Conservation (phyloP, 2,329 filamentous ascomycete species). For the Alternaria longipes region DNA sequence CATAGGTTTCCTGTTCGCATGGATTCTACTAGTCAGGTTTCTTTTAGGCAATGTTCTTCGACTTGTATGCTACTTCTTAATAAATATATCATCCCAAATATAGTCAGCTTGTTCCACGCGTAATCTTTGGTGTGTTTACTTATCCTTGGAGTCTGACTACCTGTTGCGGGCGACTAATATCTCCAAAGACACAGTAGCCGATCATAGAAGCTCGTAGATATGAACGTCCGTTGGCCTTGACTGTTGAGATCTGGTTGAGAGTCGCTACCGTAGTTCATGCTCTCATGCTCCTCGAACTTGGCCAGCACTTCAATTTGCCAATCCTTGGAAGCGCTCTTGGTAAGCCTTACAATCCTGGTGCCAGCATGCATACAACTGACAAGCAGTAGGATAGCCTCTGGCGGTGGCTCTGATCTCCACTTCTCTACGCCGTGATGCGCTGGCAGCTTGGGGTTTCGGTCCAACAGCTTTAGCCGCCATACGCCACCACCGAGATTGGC, state of each 20-base stretch:
- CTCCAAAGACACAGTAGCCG: conserved; percentile 73
- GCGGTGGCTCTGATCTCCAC: conserved; percentile 26
- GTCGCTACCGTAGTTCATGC: conserved; percentile 95
- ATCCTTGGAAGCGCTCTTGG: conserved; percentile 33
- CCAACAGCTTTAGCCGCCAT: conserved; percentile 79
- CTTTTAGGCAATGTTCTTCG: not conserved
- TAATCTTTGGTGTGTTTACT: not conserved
- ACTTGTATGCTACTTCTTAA: not conserved
- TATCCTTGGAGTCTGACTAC: not conserved
- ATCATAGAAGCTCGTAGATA: conserved; percentile 83
- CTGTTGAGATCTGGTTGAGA: conserved; percentile 57
- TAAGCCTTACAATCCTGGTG: conserved; percentile 68
- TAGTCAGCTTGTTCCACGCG: not conserved
- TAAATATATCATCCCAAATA: not conserved
- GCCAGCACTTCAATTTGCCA: conserved; percentile 73
- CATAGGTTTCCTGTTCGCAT: not conserved
- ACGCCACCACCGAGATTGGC: conserved; percentile 79
- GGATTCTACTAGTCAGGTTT: not conserved
- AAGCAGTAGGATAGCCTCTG: conserved; percentile 54
- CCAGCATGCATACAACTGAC: conserved; percentile 96
- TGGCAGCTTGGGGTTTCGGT: conserved; percentile 24
- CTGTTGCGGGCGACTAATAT: conserved; percentile 24
- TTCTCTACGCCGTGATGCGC: conserved; percentile 24
- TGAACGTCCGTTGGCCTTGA: conserved; percentile 55
- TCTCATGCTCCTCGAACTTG: conserved; percentile 84